Evolutionary conservation across 805 yeast genomes (phyloP).

Genomic region (Saccharomyces jurei): DNA sequence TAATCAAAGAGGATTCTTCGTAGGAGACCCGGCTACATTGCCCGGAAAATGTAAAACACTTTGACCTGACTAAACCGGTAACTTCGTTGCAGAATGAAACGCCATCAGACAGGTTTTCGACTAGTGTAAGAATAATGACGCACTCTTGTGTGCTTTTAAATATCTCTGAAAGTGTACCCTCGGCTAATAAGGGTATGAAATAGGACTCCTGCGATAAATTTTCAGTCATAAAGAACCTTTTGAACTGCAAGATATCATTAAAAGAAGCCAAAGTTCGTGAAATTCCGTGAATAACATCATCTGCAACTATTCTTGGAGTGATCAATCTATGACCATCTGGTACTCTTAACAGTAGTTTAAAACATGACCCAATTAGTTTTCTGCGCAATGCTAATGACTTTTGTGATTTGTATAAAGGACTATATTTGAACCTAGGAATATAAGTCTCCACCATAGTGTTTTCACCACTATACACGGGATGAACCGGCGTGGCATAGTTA

Average conservation of each 20-base stretch:
- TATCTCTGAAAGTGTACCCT: slow-evolving; percentile 13
- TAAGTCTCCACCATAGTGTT: slow-evolving; percentile 10
- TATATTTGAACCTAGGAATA: slow-evolving; percentile 8
- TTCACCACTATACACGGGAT: slow-evolving; percentile 18
- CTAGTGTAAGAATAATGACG: background rate
- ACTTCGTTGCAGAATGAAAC: slow-evolving; percentile 6
- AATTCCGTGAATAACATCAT: slow-evolving; percentile 10
- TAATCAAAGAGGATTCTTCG: background rate
- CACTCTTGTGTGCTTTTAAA: background rate
- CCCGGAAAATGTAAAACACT: slow-evolving; percentile 1
- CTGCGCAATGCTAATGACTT: slow-evolving; percentile 19
- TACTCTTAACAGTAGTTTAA: slow-evolving; percentile 12
- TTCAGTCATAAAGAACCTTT: slow-evolving; percentile 14
- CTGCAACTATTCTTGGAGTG: slow-evolving; percentile 9
- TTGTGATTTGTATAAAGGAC: slow-evolving; percentile 8
- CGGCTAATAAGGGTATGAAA: slow-evolving; percentile 20
- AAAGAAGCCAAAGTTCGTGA: slow-evolving; percentile 10
- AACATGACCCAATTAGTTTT: slow-evolving; percentile 13
- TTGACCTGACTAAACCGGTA: background rate
- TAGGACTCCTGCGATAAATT: slow-evolving; percentile 10
- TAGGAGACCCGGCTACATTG: background rate
- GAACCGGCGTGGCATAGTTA: slow-evolving; percentile 5
- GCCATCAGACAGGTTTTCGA: slow-evolving; percentile 7
- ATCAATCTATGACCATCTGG: slow-evolving; percentile 14
- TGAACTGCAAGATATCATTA: slow-evolving; percentile 12